A percentile compares a stretch with the other conserved stretches of the same genome.
Evolutionary conservation across 129 eudicot species (phyloP).

Genomic region (Flaveria brownii): DNA sequence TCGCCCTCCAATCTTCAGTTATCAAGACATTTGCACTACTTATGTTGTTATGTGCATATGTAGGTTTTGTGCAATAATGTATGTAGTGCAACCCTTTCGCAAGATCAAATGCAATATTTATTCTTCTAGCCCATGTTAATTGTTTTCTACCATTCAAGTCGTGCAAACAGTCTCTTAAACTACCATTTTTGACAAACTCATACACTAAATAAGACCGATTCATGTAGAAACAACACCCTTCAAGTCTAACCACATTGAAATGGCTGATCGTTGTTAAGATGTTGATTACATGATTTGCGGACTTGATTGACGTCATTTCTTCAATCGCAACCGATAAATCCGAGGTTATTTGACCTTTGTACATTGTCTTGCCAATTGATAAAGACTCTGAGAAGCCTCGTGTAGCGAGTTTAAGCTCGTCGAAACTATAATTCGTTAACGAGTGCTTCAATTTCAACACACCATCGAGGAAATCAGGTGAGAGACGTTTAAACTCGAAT

Average conservation of each 20-base stretch:
- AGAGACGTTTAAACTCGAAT: conserved; percentile 22
- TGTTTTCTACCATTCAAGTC: conserved; percentile 29
- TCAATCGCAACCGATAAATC: conserved; percentile 36
- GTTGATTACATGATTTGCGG: conserved; percentile 33
- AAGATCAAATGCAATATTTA: conserved; percentile 52
- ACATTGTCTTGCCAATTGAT: conserved; percentile 39
- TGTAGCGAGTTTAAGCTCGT: conserved; percentile 50
- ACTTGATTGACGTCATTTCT: conserved; percentile 35
- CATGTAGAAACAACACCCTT: conserved; percentile 40
- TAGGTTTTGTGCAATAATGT: conserved; percentile 58
- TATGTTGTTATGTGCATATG: conserved; percentile 45
- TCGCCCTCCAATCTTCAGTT: conserved; percentile 47
- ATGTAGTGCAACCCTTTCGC: conserved; percentile 58
- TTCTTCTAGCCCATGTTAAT: conserved; percentile 44
- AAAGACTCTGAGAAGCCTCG: conserved; percentile 33
- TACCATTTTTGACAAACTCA: conserved; percentile 51
- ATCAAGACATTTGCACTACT: conserved; percentile 38
- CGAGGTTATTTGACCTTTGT: conserved; percentile 30
- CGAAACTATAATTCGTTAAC: conserved; percentile 34
- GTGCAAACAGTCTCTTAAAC: conserved; percentile 46
- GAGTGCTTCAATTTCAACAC: conserved; percentile 48
- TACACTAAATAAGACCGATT: conserved; percentile 35
- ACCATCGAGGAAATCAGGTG: conserved; percentile 48
- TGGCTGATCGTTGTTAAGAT: conserved; percentile 54
- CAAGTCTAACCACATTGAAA: conserved; percentile 49